Conservation (phyloP, 2,329 filamentous ascomycete genomes). For the Pseudogymnoascus sp. region DNA sequence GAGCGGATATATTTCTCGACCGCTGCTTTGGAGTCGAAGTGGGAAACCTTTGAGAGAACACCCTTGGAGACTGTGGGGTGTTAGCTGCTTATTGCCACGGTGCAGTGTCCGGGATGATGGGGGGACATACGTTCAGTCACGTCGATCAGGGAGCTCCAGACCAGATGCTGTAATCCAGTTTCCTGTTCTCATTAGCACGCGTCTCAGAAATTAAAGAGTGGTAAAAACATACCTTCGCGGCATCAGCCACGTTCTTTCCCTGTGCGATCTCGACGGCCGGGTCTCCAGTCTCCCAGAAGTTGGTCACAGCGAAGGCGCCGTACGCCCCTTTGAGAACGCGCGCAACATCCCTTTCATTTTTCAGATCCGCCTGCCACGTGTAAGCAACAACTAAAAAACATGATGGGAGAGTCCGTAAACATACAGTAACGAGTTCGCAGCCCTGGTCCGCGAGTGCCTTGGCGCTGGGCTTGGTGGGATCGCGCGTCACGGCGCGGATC, state of each 20-base stretch:
- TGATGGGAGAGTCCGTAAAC: too few relatives aligned
- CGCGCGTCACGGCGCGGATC: slow-evolving; percentile 43
- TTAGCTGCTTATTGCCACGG: background rate
- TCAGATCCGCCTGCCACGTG: too few relatives aligned
- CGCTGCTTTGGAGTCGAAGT: slow-evolving; percentile 33
- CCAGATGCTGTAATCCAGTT: slow-evolving; percentile 37
- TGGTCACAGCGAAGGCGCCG: slow-evolving; percentile 27
- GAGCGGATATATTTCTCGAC: slow-evolving; percentile 32
- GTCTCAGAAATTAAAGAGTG: background rate
- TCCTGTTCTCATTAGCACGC: slow-evolving; percentile 22
- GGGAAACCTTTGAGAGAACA: slow-evolving; percentile 32
- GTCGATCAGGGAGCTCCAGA: slow-evolving; percentile 40
- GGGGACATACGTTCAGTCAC: slow-evolving; percentile 32
- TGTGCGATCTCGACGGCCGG: slow-evolving; percentile 37
- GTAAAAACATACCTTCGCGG: slow-evolving; percentile 32
- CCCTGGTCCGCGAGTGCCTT: slow-evolving; percentile 35
- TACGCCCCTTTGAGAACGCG: slow-evolving; percentile 26
- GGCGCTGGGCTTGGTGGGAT: slow-evolving; percentile 35
- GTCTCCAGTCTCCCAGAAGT: slow-evolving; percentile 30
- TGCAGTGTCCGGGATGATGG: background rate
- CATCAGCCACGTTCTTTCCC: slow-evolving; percentile 42
- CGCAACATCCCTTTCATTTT: slow-evolving; percentile 34
- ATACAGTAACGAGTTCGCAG: slow-evolving; percentile 38
- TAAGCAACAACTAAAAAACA: too few relatives aligned
- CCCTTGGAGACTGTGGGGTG: slow-evolving; percentile 33